Conservation (phyloP, 305 asterid genomes). For the Ilex paraguariensis region DNA sequence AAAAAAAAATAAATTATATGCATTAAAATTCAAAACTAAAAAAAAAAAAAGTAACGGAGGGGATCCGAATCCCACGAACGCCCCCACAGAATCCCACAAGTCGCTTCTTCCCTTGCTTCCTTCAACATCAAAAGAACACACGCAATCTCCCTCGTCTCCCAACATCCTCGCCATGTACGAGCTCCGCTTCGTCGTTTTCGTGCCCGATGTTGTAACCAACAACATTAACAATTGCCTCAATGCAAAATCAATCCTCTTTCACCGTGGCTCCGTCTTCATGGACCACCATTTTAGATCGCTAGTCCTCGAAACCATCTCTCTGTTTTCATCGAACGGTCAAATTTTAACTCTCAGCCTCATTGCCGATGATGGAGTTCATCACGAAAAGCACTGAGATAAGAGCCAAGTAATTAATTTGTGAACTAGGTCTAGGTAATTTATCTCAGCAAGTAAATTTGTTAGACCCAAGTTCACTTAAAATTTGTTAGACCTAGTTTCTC, state of each 20-base stretch:
- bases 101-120: slow-evolving; percentile 39
- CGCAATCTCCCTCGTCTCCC: slow-evolving; percentile 73
- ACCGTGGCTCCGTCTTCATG: slow-evolving; percentile 44
- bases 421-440: no score
- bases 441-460: no score
- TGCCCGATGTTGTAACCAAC: slow-evolving; percentile 77
- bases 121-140: slow-evolving; percentile 41
- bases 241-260: slow-evolving; percentile 8
- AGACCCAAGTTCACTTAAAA: no score
- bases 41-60: no score
- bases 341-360: slow-evolving; percentile 47
- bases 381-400: no score
- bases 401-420: no score
- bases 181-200: slow-evolving; percentile 80
- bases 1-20: no score
- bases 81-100: slow-evolving; percentile 10
- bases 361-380: slow-evolving; percentile 13
- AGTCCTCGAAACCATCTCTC: slow-evolving; percentile 46
- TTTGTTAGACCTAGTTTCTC: no score
- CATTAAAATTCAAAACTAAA: no score
- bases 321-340: slow-evolving; percentile 29
- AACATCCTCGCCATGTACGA: slow-evolving; percentile 84
- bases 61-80: slow-evolving; percentile 34
- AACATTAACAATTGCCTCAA: slow-evolving; percentile 73
- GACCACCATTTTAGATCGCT: slow-evolving; percentile 56